Evolutionary conservation across 2,329 filamentous ascomycete genomes (phyloP).

Genomic region (Botrytis pseudocinerea): DNA sequence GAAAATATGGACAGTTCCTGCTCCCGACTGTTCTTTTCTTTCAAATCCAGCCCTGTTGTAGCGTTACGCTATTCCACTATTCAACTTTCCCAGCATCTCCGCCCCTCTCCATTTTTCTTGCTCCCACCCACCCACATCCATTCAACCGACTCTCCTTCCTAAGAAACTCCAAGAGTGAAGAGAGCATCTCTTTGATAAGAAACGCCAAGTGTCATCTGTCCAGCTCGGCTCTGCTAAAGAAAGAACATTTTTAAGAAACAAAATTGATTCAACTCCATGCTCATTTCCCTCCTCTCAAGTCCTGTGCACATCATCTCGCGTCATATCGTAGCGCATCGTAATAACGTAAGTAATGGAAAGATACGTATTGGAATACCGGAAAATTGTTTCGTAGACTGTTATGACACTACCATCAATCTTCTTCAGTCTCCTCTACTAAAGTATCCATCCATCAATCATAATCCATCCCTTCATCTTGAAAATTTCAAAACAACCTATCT

Average conservation of each 20-base stretch:
- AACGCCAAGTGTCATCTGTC: not conserved
- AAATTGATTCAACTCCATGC: constrained; percentile 1
- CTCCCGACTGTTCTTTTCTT: not conserved
- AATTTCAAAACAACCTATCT: not conserved
- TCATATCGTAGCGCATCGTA: not conserved
- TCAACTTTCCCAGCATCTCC: not conserved
- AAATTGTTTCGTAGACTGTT: not conserved
- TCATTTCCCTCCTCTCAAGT: not conserved
- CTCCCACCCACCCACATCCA: not conserved
- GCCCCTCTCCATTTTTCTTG: not conserved
- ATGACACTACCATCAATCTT: not conserved
- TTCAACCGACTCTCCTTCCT: not conserved
- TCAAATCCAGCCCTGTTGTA: not conserved
- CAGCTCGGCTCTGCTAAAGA: not conserved
- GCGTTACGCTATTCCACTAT: not conserved
- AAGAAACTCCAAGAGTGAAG: not conserved
- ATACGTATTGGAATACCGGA: not conserved
- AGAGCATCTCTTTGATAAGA: not conserved
- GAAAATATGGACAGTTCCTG: not conserved
- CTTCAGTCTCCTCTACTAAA: too few relatives aligned
- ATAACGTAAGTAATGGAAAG: not conserved
- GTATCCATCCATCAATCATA: not conserved
- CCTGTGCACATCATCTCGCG: not conserved
- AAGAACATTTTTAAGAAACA: not conserved
- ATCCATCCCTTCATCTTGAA: not conserved